Conservation (phyloP, 768 basidiomycete species). For the Aureoboletus auriporus region DNA sequence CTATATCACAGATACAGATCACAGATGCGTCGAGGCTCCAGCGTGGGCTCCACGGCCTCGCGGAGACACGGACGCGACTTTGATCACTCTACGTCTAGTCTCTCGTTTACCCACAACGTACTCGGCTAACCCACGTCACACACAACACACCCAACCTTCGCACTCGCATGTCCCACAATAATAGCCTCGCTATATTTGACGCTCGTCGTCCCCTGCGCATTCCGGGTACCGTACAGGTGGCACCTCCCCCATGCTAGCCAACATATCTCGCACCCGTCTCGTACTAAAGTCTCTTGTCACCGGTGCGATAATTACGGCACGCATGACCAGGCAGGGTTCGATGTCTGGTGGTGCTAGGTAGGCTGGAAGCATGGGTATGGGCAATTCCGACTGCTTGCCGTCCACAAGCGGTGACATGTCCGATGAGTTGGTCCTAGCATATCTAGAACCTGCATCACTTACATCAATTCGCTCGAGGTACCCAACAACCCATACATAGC, state of each 20-base stretch:
- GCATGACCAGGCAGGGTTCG: constrained; percentile 44
- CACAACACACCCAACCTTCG: constrained; percentile 5
- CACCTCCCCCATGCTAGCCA: constrained; percentile 19
- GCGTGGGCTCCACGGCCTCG: constrained; percentile 28
- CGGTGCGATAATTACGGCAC: constrained; percentile 48
- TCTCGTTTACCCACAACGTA: constrained; percentile 22
- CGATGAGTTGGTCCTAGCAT: constrained; percentile 11
- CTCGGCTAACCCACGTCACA: constrained; percentile 26
- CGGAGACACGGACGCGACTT: constrained; percentile 12
- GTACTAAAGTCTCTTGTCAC: constrained; percentile 42
- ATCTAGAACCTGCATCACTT: constrained; percentile 18
- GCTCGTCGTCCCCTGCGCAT: constrained; percentile 8
- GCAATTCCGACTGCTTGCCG: constrained; percentile 33
- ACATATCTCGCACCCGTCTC: constrained; percentile 19
- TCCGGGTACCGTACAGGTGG: constrained; percentile 19
- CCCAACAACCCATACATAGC: constrained; percentile 52
- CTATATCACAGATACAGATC: constrained; percentile 19
- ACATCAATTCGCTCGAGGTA: constrained; percentile 51
- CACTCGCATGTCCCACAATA: constrained; percentile 14
- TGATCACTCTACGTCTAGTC: constrained; percentile 10
- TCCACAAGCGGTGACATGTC: constrained; percentile 10
- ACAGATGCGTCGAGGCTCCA: constrained; percentile 22
- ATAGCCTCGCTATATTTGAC: not conserved
- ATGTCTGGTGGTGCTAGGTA: constrained; percentile 38
- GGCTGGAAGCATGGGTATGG: constrained; percentile 41